These are phyloP conservation scores for Oryza glumipatula DNA, from an alignment of 176 grass and related monocot species.

Conservation along the genomic window DNA sequence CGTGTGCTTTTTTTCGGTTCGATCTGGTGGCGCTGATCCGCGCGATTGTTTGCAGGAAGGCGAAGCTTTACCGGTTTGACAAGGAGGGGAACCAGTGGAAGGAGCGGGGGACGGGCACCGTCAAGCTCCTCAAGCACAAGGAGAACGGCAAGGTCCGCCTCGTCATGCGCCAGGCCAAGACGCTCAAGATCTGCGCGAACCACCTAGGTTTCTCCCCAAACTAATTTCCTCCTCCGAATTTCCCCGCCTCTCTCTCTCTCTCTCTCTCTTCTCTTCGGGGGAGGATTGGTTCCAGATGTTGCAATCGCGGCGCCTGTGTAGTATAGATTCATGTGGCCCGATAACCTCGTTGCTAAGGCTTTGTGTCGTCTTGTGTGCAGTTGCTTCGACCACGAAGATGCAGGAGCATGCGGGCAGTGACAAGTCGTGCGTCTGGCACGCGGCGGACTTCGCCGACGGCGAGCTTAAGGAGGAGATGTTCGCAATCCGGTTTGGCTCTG, in stretches of 20 bases:
- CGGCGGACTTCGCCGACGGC: conserved; percentile 75
- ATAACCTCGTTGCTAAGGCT: background rate
- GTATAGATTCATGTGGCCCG: background rate
- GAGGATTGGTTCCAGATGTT: background rate
- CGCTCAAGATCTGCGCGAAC: conserved; percentile 72
- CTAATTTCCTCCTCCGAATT: background rate
- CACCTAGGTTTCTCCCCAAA: conserved; percentile 42
- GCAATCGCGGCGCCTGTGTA: background rate
- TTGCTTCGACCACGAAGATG: conserved; percentile 68
- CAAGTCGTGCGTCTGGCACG: conserved; percentile 87
- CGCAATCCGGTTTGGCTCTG: conserved; percentile 76
- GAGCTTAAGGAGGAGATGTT: conserved; percentile 88
- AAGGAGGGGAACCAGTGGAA: conserved; percentile 76
- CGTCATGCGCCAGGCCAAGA: conserved; percentile 77
- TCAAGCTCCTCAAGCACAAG: conserved; percentile 74
- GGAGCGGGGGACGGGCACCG: conserved; percentile 61
- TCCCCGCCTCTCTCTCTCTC: background rate
- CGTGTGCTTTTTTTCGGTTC: background rate
- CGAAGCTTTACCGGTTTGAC: conserved; percentile 70
- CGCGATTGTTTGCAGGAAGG: conserved; percentile 40
- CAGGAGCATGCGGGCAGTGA: conserved; percentile 82
- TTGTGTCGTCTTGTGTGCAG: conserved; percentile 31
- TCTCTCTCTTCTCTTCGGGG: no score
- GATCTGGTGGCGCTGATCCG: conserved; percentile 27
- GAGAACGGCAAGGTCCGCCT: conserved; percentile 69